Evolutionary conservation across 495 filamentous ascomycete genomes (phyloP).

Genomic region (Aspergillus olivimuriae): DNA sequence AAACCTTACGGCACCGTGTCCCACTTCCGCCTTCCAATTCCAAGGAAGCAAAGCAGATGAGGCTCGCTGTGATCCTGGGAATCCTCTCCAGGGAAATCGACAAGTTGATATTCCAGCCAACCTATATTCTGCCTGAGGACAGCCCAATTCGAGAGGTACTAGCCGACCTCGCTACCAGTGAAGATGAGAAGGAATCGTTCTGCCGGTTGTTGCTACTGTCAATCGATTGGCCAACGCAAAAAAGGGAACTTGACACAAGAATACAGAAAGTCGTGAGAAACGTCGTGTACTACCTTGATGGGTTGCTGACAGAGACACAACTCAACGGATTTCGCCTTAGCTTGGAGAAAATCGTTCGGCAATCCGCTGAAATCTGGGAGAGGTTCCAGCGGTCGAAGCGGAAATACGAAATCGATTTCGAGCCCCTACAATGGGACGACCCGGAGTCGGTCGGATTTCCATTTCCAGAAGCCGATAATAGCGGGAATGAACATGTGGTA

Average conservation of each 20-base stretch:
- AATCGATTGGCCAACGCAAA: neutral
- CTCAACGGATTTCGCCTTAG: neutral
- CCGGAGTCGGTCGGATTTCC: neutral
- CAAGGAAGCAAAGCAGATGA: neutral
- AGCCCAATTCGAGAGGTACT: neutral
- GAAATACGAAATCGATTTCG: constrained; percentile 1
- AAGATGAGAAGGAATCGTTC: constrained; percentile 1
- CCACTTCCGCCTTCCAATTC: neutral
- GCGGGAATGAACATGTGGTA: neutral
- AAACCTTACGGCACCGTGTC: neutral
- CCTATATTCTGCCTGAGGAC: constrained; percentile 1
- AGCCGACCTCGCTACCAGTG: neutral
- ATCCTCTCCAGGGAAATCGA: constrained; percentile 1
- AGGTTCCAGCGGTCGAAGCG: neutral
- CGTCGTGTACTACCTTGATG: neutral
- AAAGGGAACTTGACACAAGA: neutral
- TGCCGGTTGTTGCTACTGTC: neutral
- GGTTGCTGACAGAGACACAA: neutral
- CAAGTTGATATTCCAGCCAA: neutral
- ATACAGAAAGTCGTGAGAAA: neutral
- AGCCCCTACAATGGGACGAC: neutral
- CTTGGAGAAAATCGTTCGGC: neutral
- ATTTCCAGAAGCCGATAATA: neutral
- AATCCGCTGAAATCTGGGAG: neutral
- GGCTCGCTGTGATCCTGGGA: neutral